Conservation (phyloP, 2,329 filamentous ascomycete species). For the Nigrograna mackinnonii region DNA sequence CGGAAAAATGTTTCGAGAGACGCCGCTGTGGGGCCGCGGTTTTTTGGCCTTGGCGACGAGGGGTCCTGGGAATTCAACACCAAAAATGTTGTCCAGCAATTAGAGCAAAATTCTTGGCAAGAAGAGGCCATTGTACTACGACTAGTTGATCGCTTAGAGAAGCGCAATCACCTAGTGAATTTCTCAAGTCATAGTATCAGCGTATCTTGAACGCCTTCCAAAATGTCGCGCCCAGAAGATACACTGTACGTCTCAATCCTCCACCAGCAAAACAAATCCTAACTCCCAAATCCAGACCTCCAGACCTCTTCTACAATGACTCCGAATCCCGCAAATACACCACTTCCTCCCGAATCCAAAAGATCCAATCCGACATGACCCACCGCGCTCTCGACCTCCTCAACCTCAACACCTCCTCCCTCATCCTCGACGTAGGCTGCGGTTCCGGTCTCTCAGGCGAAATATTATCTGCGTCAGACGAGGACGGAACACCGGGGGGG, state of each 20-base stretch:
- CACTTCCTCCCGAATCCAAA: slow-evolving; percentile 91
- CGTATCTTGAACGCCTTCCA: no score
- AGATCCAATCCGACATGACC: slow-evolving; percentile 95
- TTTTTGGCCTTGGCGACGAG: no score
- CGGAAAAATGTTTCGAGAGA: not conserved
- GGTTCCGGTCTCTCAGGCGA: slow-evolving; percentile 93
- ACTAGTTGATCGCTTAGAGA: no score
- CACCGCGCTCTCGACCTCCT: slow-evolving; percentile 90
- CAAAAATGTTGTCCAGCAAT: slow-evolving; percentile 12
- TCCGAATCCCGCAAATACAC: slow-evolving; percentile 96
- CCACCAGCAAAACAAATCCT: slow-evolving; percentile 14
- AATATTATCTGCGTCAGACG: slow-evolving; percentile 75
- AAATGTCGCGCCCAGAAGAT: slow-evolving; percentile 97
- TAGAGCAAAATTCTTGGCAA: no score
- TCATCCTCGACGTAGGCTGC: slow-evolving; percentile 96
- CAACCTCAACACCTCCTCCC: slow-evolving; percentile 73
- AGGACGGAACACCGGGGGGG: slow-evolving; percentile 67
- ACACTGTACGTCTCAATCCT: slow-evolving; percentile 66
- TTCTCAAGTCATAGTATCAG: no score
- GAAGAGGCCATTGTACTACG: no score
- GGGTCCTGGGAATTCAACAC: slow-evolving; percentile 2
- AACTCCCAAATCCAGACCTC: slow-evolving; percentile 62
- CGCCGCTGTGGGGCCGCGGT: not conserved
- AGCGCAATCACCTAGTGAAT: no score
- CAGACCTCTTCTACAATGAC: slow-evolving; percentile 98